Conservation (phyloP, 441 rosid species). For the Euphorbia celastroides region DNA sequence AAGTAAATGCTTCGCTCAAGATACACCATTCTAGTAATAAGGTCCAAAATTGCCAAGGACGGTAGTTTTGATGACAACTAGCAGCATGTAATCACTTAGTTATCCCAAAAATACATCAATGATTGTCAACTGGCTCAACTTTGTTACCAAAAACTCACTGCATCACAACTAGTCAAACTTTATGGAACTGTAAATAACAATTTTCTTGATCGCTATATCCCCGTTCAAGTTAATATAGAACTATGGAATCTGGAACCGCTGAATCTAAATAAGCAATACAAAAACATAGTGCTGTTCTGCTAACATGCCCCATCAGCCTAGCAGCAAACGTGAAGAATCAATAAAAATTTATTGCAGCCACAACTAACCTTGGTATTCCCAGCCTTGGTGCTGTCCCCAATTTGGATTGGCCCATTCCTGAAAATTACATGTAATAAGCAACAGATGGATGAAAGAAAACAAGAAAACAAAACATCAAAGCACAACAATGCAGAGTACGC, state of each 20-base stretch:
- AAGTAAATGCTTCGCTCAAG: background rate
- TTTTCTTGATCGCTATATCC: background rate
- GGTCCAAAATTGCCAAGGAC: background rate
- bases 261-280: background rate
- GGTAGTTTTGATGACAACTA: background rate
- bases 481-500: background rate
- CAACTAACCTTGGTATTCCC: slow-evolving; percentile 42
- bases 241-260: background rate
- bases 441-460: background rate
- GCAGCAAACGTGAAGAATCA: slow-evolving; percentile 4
- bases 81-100: background rate
- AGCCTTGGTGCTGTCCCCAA: slow-evolving; percentile 66
- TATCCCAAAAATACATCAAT: background rate
- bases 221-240: background rate
- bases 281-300: background rate
- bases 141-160: background rate
- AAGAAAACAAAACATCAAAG: background rate
- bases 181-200: background rate
- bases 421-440: slow-evolving; percentile 7
- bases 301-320: background rate
- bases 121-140: no score
- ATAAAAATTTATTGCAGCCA: background rate
- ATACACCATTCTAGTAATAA: background rate
- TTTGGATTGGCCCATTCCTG: slow-evolving; percentile 75
- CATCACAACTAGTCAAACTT: background rate